Evolutionary conservation across 495 filamentous ascomycete genomes (phyloP), one percentile per base, ranked within the genome.

Genomic region (Trichoderma erinaceum): DNA sequence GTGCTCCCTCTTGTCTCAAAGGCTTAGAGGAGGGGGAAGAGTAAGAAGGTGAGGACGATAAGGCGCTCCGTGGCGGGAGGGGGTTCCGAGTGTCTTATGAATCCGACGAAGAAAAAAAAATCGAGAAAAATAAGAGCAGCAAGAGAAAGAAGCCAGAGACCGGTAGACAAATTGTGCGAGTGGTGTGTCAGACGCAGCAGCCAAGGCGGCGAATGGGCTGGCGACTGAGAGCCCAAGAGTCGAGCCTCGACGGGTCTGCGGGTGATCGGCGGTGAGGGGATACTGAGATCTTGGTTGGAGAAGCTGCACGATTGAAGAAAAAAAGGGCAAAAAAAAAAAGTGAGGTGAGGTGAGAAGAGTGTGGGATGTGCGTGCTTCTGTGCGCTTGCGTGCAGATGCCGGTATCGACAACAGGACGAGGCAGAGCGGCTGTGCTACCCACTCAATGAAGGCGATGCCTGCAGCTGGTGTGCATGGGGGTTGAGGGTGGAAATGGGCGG

Each of bases 201-300:
- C 44, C 35, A 38, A 48, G 44, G 44, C 44, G 44, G n/a, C n/a
- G 44, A 48, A 48, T n/a, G 35, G 12, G 44, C 44, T 48, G 44
- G n/a, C 21, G 50, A 58, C 44, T 18, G 44, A n/a, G 15, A 18
- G 44, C 11, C 44, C 44, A 48, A 48, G 15, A 18, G 10, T 18
- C 48, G 18, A 61, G 27, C 25, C 10, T 61, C 25, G 56, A 32
- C 56, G 27, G 56, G 23, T 29, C 12, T 27, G 27, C 25, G 56
- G 27, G 56, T 21, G 56, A 61, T 61, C 56, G 27, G 56, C 56
- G 56, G 56, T 61, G 56, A 61, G 56, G 56, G 25, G 56, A 32
- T 18, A 13, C 56, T 61, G 25, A 61, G 56, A 32, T 61, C 56
- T 32, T 21, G 50, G 50, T 61, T 61, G 56, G 23, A 32, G 44